Evolutionary conservation across 108 stramenopile species (phyloP).

Genomic region (Pseudonitzschia delicatissima): DNA sequence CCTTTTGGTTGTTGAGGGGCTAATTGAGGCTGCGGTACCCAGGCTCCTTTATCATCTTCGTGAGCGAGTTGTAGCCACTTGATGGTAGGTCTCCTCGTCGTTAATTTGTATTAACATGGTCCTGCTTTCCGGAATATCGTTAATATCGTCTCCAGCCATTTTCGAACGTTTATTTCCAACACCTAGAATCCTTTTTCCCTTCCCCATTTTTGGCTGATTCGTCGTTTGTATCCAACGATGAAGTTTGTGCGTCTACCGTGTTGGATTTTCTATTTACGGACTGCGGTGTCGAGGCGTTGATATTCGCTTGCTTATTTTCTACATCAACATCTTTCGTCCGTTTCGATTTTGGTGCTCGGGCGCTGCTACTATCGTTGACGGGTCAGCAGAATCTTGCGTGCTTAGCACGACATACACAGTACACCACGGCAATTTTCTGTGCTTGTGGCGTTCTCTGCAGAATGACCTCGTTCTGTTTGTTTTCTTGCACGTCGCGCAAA

Average conservation of each 20-base stretch:
- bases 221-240: too few species aligned
- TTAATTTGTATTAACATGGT: slow-evolving; percentile 62
- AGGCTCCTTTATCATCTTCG: slow-evolving; percentile 21
- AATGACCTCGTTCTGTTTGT: slow-evolving; percentile 67
- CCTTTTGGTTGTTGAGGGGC: not conserved
- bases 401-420: slow-evolving; percentile 64
- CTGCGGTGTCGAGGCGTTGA: too few species aligned
- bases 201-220: too few species aligned
- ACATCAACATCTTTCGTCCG: too few species aligned
- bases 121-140: slow-evolving; percentile 55
- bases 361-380: slow-evolving; percentile 47
- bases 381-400: slow-evolving; percentile 42
- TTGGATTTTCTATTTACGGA: too few species aligned
- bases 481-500: slow-evolving; percentile 71
- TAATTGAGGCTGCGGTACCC: not conserved
- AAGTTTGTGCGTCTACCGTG: too few species aligned
- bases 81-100: slow-evolving; percentile 34
- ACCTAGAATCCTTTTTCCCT: too few species aligned
- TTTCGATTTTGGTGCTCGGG: slow-evolving; percentile 35
- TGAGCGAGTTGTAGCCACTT: slow-evolving; percentile 58
- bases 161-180: too few species aligned
- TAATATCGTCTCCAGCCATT: slow-evolving; percentile 48
- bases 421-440: slow-evolving; percentile 71
- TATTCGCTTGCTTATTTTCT: too few species aligned
- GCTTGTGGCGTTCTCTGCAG: slow-evolving; percentile 65